Evolutionary conservation across 2,329 filamentous ascomycete species (phyloP).

Genomic region (Pyrenochaeta sp.): DNA sequence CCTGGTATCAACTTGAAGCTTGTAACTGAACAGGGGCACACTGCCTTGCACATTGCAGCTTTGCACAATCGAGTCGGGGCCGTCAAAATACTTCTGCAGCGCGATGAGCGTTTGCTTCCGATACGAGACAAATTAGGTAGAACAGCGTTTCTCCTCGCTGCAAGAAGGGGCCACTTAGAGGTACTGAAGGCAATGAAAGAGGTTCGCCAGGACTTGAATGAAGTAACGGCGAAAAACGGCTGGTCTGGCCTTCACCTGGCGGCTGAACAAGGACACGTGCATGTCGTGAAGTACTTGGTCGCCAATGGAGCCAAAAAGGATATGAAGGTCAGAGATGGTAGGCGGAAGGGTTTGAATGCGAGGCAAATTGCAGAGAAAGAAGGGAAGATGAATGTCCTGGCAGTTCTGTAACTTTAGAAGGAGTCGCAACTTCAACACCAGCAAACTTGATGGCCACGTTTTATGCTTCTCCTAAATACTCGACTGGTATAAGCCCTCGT

Average conservation of each 20-base stretch:
- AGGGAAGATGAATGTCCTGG: constrained; percentile 1
- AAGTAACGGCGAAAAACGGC: constrained; percentile 13
- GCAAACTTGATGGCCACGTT: too few species aligned
- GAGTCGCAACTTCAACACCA: too few species aligned
- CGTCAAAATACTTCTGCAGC: constrained; percentile 15
- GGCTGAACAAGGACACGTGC: constrained; percentile 16
- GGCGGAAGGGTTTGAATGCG: constrained; percentile 14
- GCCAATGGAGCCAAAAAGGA: constrained; percentile 16
- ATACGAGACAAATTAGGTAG: constrained; percentile 13
- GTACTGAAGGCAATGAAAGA: constrained; percentile 17
- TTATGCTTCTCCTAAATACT: too few species aligned
- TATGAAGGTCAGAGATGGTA: constrained; percentile 11
- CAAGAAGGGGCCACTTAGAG: constrained; percentile 15
- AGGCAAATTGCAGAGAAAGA: constrained; percentile 18
- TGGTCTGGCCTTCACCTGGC: constrained; percentile 26
- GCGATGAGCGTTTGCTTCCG: constrained; percentile 6
- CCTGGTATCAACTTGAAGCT: constrained; percentile 19
- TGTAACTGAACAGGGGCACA: constrained; percentile 21
- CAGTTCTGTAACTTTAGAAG: not conserved
- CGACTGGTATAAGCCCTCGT: too few species aligned
- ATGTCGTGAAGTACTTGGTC: constrained; percentile 15
- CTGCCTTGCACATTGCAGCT: constrained; percentile 22
- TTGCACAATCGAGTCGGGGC: constrained; percentile 11
- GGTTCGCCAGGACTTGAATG: constrained; percentile 21
- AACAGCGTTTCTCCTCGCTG: constrained; percentile 22